Percentiles rank a stretch among this genome's conserved stretches.
These are phyloP conservation scores for Sporothrix curviconia DNA, from an alignment of 2,329 filamentous ascomycete genomes.

Conservation along the genomic window DNA sequence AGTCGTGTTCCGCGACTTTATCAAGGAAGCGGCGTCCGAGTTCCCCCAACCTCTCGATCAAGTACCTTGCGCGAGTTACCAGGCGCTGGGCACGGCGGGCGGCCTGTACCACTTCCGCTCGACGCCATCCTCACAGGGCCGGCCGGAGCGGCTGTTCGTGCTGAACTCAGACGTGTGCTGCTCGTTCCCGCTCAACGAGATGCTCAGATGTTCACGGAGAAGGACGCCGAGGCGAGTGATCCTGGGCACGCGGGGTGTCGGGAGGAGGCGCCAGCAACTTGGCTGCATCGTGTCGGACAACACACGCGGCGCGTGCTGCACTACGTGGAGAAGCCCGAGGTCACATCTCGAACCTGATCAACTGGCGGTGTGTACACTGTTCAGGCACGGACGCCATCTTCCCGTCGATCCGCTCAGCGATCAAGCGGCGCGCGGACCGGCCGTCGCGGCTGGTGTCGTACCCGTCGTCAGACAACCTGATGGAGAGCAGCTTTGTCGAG, in stretches of 20 bases:
- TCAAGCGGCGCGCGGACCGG: conserved; percentile 89
- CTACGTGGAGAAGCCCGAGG: conserved; percentile 98
- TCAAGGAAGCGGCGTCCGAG: conserved; percentile 78
- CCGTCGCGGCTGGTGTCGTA: conserved; percentile 82
- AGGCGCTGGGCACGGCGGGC: conserved; percentile 89
- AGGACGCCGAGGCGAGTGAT: conserved; percentile 95
- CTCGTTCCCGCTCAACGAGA: conserved; percentile 91
- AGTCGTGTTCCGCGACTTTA: conserved; percentile 97
- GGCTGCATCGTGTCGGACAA: conserved; percentile 95
- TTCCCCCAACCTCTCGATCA: conserved; percentile 85
- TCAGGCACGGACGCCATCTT: conserved; percentile 93
- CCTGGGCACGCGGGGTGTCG: conserved; percentile 80
- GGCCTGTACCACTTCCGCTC: conserved; percentile 98
- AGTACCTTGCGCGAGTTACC: conserved; percentile 97
- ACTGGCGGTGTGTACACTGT: conserved; percentile 98
- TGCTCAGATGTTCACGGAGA: conserved; percentile 92
- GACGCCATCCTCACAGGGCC: conserved; percentile 96
- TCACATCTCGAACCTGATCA: conserved; percentile 97
- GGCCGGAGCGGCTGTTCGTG: conserved; percentile 91
- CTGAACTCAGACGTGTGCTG: conserved; percentile 98
- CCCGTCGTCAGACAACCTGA: conserved; percentile 91
- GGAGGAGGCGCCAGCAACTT: conserved; percentile 88
- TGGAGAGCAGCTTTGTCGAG: conserved; percentile 53
- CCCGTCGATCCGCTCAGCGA: conserved; percentile 86
- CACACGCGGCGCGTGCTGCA: conserved; percentile 94